These are phyloP conservation scores for Schizochytrium sp. DNA, from an alignment of 108 stramenopile species.

Conservation along the genomic window DNA sequence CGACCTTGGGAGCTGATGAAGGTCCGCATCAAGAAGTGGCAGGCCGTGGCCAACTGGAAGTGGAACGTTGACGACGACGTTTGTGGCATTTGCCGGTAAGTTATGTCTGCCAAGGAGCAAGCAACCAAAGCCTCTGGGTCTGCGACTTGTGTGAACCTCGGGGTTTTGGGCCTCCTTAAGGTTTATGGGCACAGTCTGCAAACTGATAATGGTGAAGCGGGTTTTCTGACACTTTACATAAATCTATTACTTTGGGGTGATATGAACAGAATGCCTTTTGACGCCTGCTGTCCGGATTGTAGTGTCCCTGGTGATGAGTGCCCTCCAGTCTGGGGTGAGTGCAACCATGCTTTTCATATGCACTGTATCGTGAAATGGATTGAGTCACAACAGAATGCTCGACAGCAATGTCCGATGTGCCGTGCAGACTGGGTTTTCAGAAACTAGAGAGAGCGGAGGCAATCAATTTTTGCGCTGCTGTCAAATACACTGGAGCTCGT, in stretches of 20 bases:
- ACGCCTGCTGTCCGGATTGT: constrained; percentile 77
- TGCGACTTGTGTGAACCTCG: too few relatives aligned
- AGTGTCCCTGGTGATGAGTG: constrained; percentile 73
- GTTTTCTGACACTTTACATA: not conserved
- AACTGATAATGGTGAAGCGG: not conserved
- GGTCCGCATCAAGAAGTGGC: constrained; percentile 54
- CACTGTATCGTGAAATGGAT: constrained; percentile 77
- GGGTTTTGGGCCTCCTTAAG: too few relatives aligned
- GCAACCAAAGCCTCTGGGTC: too few relatives aligned
- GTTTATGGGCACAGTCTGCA: too few relatives aligned
- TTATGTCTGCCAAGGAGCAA: not conserved
- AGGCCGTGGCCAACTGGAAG: constrained; percentile 74
- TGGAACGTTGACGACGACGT: constrained; percentile 77
- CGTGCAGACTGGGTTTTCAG: constrained; percentile 74
- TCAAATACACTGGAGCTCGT: not conserved
- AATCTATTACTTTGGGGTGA: not conserved
- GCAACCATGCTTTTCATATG: constrained; percentile 78
- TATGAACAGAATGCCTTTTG: constrained; percentile 68
- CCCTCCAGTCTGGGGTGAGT: constrained; percentile 75
- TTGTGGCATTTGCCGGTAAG: constrained; percentile 74
- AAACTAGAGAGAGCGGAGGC: constrained; percentile 60
- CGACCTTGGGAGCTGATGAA: constrained; percentile 20
- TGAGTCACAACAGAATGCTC: constrained; percentile 72
- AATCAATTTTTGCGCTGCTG: not conserved
- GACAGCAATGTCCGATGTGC: constrained; percentile 72